Base-by-base conservation (phyloP, 2,329 filamentous ascomycete species). In the Aspergillus japonicus region DNA sequence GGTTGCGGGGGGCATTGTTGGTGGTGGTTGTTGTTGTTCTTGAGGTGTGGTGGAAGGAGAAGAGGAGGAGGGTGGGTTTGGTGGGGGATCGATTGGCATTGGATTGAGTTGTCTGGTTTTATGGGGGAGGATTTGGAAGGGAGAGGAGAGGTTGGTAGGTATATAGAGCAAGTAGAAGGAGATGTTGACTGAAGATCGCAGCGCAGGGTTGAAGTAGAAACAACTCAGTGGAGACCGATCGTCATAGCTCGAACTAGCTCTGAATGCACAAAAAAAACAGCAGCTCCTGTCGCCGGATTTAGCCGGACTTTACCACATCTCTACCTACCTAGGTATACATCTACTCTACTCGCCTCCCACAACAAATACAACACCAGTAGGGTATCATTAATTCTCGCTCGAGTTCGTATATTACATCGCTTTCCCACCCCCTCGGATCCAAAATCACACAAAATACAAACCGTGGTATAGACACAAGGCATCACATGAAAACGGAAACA, bases 341-440 rank as follows among this genome's bases (percentile, higher is more conserved):
- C 10, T 23, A 23, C 21, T 16, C 21, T 11, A 21, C n/a, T 47
- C 10, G n/a, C 29, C 12, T 2, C 5, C 6, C 29, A 51, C 19
- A 12, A 14, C 29, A 3, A 33, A 31, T 21, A 12, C 35, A 24
- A 29, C 47, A 29, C 29, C 39, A 48, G 48, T 33, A 55, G 65
- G 65, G 65, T 67, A 67, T 68, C 66, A 68, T 66, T 66, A 63
- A 58, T 58, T 29, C 57, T 60, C 47, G 51, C 58, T 54, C 48
- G 56, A 54, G 31, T 60, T 35, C 61, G 57, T 68, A 65, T 60
- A 64, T 65, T 67, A 67, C 65, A 61, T 62, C 61, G 60, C 42
- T 47, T 21, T 50, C 58, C 26, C 26, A 33, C 23, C 52, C 56
- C 57, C 39, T 23, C 50, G 47, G 31, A 51, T 48, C 23, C 44